Conservation (phyloP, 1,139 yeast species). For the Sugiyamaella sp. region DNA sequence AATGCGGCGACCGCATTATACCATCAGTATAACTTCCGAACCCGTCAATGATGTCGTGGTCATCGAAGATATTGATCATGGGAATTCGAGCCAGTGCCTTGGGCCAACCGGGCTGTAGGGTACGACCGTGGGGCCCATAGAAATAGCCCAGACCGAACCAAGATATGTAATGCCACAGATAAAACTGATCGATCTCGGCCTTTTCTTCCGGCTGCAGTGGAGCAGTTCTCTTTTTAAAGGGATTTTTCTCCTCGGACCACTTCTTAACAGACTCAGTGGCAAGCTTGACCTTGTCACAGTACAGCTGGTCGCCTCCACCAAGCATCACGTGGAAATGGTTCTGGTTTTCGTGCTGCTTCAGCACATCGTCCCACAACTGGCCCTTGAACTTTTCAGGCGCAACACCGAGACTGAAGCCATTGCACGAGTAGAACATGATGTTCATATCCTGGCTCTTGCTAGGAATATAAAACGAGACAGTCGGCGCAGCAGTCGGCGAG, state of each 20-base stretch:
- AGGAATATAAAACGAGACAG: constrained; percentile 60
- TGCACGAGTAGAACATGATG: constrained; percentile 81
- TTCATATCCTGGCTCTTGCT: constrained; percentile 67
- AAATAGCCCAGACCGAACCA: constrained; percentile 94
- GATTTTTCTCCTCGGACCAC: constrained; percentile 64
- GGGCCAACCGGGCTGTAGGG: constrained; percentile 70
- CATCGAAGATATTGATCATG: constrained; percentile 77
- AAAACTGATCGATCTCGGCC: constrained; percentile 62
- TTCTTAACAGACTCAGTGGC: constrained; percentile 51
- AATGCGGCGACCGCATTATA: constrained; percentile 73
- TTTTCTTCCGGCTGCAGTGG: constrained; percentile 52
- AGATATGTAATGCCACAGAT: constrained; percentile 68
- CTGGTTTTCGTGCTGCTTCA: constrained; percentile 58
- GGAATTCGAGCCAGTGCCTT: constrained; percentile 82
- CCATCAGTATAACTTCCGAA: constrained; percentile 81
- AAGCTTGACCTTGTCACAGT: constrained; percentile 75
- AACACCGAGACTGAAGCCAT: constrained; percentile 83
- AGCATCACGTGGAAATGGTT: constrained; percentile 87
- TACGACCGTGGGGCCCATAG: constrained; percentile 67
- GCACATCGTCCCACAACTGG: constrained; percentile 83
- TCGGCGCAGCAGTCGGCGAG: not conserved
- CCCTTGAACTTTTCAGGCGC: constrained; percentile 69
- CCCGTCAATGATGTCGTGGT: constrained; percentile 92
- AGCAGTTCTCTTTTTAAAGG: constrained; percentile 49
- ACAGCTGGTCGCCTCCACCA: constrained; percentile 97